Base-by-base conservation (phyloP, 1,139 yeast genomes). In the Kurtzmaniella quercitrusa region DNA sequence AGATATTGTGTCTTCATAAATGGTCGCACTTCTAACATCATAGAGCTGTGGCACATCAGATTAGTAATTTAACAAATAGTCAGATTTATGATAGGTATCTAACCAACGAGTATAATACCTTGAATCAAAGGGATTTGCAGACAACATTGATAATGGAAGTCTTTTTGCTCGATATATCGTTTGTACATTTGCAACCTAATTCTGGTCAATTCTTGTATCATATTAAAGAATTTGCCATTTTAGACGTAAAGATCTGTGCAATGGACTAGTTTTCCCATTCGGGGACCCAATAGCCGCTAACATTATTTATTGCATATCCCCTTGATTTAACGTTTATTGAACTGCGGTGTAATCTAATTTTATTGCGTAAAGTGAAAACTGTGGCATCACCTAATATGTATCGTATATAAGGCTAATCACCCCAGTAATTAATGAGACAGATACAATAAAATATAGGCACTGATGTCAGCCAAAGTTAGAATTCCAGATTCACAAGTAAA, bases 401-500 rank as follows among this genome's bases (percentile, higher is more conserved):
- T 26, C 30, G n/a, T 26, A 26, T 26, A 26, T 26, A 26, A 26
- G 30, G 30, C 30, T 4, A 9, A 4, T 11, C n/a, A 14, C 23
- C 9, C 8, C 23, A 9, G 9, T 21, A 21, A 9, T 21, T 6
- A 21, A 21, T 11, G 30, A 26, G 12, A 14, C n/a, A 9, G n/a
- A 9, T 9, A 7, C 8, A 21, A 21, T 7, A 7, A 21, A 9
- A 21, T 21, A n/a, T 26, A 14, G 12, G n/a, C 9, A 6, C n/a
- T 5, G 3, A 30, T 30, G 34, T 30, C 34, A 12, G 15, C 16
- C 7, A 30, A 30, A 8, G 34, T 30, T 14, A 34, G 20, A 19
- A 34, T 34, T 19, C 33, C 51, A 7, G 18, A 35, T 6, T 11
- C 38, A 4, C 51, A 52, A 49, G 45, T 64, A 23, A 51, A 59